Evolutionary conservation across 139 green algal species (phyloP), one percentile per base, ranked within the genome.

Genomic region (Deuterostichococcus epilithicus): DNA sequence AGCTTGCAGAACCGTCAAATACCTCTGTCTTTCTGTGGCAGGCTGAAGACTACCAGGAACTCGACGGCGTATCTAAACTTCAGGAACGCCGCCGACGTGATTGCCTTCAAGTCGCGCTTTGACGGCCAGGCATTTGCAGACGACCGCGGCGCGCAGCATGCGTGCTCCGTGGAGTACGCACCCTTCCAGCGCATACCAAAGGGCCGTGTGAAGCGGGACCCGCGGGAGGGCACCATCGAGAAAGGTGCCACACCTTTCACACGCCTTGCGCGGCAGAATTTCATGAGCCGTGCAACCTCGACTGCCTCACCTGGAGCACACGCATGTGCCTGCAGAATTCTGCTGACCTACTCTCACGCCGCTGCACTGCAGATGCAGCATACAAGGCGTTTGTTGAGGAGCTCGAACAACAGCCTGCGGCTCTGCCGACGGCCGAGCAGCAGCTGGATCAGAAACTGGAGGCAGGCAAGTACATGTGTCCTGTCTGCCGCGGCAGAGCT

Each of bases 1-100:
- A n/a, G n/a, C n/a, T n/a, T n/a, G n/a, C n/a, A n/a, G n/a, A n/a
- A n/a, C n/a, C n/a, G 33, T 33, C 32, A 59, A 76, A 70, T 60
- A 52, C 13, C 38, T 22, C 70, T 20, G 8, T 4, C 30, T 15
- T 39, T 8, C 0, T 26, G 20, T 32, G 67, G 73, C 82, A 94
- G 89, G 68, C 5, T 74, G 28, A 90, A 87, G 75, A 81, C 78
- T 26, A 69, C 77, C 1, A 45, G 84, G 63, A 72, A 80, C 26
- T 90, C 85, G 0, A 80, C 87, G 4, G 90, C 90, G 3, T 95
- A 92, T 76, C 75, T 95, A 35, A 88, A 92, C 60, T 89, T 95
- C 77, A 70, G 66, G 1, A 67, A 82, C 0, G 66, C 81, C 4
- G 70, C 77, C 18, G 79, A 83, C 5, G 88, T 92, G n/a, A 72